Evolutionary conservation across 1,284 basidiomycete species (phyloP), one percentile per base, ranked within the genome.

Genomic region (Megacollybia platyphylla): DNA sequence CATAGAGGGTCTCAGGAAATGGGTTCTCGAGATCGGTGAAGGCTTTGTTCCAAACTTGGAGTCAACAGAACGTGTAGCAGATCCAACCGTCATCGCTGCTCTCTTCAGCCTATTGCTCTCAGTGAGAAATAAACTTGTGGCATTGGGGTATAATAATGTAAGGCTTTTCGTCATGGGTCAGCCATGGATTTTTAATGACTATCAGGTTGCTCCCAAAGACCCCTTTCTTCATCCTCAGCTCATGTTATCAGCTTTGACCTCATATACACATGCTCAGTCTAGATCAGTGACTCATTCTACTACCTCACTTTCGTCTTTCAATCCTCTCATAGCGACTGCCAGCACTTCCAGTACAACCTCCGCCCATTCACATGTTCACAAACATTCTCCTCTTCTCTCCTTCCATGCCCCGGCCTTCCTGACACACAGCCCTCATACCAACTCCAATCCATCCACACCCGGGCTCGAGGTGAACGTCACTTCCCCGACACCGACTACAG

Each of bases 1-100:
- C 0, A 71, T 82, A 30, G 73, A 79, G 37, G 82, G 76, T 2
- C 71, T 88, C 31, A 65, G 71, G 42, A 64, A 60, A 42, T 88
- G 85, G 85, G 70, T 74, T 13, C 51, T 66, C 7, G 71, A 76
- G 32, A 67, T 86, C 36, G 84, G 80, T 8, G 71, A 75, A 48
- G 70, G 67, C 7, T 70, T 68, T 48, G 55, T 79, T 44, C 68
- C 70, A 27, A 62, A 39, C 6, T 31, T 81, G 8, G 80, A 85
- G 79, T 73, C 77, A 11, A 76, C 73, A 51, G 81, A 86, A 57
- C 70, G 78, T 29, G 68, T 81, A 41, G 76, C 75, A 8, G 85
- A 87, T 56, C 84, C 86, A 1, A 65, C 65, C 26, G 70, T 79
- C 40, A 68, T 88, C 9, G 70, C 81, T 27, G 73, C 76, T 2